These are phyloP conservation scores for Aspergillus sp. DNA, from an alignment of 2,329 filamentous ascomycete genomes.

Conservation along the genomic window DNA sequence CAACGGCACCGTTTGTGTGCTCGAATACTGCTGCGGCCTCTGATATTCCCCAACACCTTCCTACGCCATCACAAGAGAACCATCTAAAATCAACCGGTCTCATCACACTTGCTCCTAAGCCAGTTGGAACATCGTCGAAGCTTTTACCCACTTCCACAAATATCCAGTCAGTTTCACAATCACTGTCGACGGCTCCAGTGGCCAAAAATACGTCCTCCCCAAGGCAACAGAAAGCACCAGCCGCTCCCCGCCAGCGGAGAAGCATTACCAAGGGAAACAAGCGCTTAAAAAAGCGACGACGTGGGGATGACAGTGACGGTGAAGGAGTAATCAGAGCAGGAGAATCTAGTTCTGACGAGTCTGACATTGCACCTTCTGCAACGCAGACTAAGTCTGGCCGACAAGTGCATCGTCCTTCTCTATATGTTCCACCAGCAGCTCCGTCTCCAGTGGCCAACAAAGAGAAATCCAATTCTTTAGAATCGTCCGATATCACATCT, in stretches of 20 bases:
- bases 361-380: constrained; percentile 50
- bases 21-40: constrained; percentile 9
- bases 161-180: constrained; percentile 5
- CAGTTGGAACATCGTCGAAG: constrained; percentile 2
- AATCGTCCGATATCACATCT: constrained; percentile 7
- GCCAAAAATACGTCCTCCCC: constrained; percentile 4
- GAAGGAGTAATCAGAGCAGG: constrained; percentile 29
- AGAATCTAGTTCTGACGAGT: constrained; percentile 35
- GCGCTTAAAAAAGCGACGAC: constrained; percentile 17
- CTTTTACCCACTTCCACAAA: constrained; percentile 1
- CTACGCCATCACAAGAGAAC: constrained; percentile 2
- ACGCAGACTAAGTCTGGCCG: constrained; percentile 73
- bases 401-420: constrained; percentile 61
- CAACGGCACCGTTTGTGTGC: constrained; percentile 17
- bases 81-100: constrained; percentile 3
- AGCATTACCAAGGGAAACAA: constrained; percentile 9
- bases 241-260: constrained; percentile 12
- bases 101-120: constrained; percentile 10
- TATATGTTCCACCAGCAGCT: constrained; percentile 51
- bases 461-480: constrained; percentile 10
- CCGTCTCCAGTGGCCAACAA: constrained; percentile 18
- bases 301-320: constrained; percentile 23
- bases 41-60: constrained; percentile 2
- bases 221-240: constrained; percentile 8
- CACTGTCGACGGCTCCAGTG: constrained; percentile 2